Percentiles rank a stretch among this genome's conserved stretches.
Conservation (phyloP, 768 basidiomycete genomes). For the Auricularia sp. region DNA sequence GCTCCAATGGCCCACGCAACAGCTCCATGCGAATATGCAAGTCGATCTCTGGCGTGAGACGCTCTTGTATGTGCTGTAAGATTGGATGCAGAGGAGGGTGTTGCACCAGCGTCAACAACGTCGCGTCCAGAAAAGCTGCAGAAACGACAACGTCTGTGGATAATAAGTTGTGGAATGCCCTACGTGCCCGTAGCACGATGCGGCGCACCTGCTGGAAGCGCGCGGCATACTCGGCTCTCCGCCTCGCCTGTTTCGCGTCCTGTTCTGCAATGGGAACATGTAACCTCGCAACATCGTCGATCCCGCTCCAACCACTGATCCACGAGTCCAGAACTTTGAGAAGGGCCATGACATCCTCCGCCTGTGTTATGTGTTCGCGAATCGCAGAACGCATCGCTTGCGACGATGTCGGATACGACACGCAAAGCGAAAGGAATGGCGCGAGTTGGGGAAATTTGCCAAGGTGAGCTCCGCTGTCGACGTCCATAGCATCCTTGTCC, state of each 20-base stretch:
- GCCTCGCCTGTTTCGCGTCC: constrained; percentile 26
- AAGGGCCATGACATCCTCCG: constrained; percentile 37
- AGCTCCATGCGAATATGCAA: constrained; percentile 21
- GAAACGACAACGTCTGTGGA: constrained; percentile 44
- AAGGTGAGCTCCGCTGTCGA: constrained; percentile 19
- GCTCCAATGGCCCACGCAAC: constrained; percentile 52
- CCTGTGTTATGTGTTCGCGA: constrained; percentile 37
- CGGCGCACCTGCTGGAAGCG: neutral
- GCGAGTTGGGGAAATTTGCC: constrained; percentile 24
- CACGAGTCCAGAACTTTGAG: constrained; percentile 40
- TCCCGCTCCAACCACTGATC: constrained; percentile 27
- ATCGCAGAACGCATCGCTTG: constrained; percentile 39
- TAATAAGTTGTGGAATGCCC: neutral
- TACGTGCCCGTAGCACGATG: neutral
- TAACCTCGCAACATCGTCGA: constrained; percentile 20
- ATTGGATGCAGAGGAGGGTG: constrained; percentile 47
- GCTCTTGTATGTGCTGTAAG: constrained; percentile 38
- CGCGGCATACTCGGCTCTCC: constrained; percentile 19
- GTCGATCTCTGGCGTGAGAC: constrained; percentile 11
- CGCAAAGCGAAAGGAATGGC: constrained; percentile 27
- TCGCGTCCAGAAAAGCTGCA: constrained; percentile 63
- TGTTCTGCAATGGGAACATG: constrained; percentile 29
- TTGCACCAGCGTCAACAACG: constrained; percentile 57
- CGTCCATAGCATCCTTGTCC: constrained; percentile 23
- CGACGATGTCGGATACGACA: constrained; percentile 32